These are phyloP conservation scores for Wickerhamomyces subpelliculosus DNA, from an alignment of 805 yeast species.

Conservation along the genomic window DNA sequence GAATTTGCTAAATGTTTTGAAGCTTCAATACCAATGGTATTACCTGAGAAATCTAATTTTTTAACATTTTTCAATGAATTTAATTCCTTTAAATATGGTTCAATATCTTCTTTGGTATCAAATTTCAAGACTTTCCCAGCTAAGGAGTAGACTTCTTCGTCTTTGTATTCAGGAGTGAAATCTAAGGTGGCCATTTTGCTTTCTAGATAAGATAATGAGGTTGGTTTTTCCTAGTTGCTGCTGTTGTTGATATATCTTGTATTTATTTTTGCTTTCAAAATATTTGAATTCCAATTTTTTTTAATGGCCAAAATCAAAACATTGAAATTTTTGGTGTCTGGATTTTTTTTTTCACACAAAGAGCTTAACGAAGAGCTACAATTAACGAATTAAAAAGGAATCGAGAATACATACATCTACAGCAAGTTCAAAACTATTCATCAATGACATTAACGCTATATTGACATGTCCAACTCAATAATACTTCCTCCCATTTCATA, in stretches of 20 bases:
- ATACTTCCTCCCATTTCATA: no score
- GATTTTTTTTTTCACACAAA: no score
- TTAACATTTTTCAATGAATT: slow-evolving; percentile 28
- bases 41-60: slow-evolving; percentile 80
- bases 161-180: slow-evolving; percentile 34
- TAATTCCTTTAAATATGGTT: slow-evolving; percentile 60
- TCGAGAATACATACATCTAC: no score
- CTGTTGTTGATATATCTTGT: no score
- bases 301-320: neutral
- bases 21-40: slow-evolving; percentile 90
- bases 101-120: slow-evolving; percentile 64
- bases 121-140: slow-evolving; percentile 74
- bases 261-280: no score
- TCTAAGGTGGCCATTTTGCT: slow-evolving; percentile 32
- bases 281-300: no score
- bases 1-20: slow-evolving; percentile 62
- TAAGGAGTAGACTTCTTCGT: slow-evolving; percentile 49
- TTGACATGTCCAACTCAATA: no score
- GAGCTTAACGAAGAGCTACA: no score
- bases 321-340: neutral
- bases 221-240: no score
- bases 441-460: no score
- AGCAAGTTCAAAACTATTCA: no score
- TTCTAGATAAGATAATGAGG: neutral
- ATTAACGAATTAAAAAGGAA: no score